Evolutionary conservation across 2,329 filamentous ascomycete species (phyloP).

Genomic region (Xenosphaeropsis pyriputrescens): DNA sequence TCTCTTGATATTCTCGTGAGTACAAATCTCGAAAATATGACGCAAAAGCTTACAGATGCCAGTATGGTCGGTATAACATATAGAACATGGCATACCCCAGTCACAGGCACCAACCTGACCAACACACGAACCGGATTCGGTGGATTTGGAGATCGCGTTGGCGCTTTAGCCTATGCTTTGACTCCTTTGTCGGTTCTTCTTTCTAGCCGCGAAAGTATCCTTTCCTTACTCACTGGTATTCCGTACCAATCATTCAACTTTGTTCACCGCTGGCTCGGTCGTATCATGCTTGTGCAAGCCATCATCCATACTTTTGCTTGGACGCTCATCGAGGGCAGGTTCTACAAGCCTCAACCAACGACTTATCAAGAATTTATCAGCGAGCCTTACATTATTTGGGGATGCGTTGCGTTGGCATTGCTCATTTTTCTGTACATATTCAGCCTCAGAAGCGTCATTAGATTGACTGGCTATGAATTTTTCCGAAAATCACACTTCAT

Average conservation of each 20-base stretch:
- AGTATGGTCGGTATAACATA: constrained; percentile 51
- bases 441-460: constrained; percentile 42
- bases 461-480: constrained; percentile 59
- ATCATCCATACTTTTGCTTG: constrained; percentile 57
- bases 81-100: constrained; percentile 54
- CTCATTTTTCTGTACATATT: constrained; percentile 45
- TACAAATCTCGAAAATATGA: constrained; percentile 1
- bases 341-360: constrained; percentile 59
- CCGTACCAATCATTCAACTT: constrained; percentile 70
- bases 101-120: constrained; percentile 37
- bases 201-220: constrained; percentile 52
- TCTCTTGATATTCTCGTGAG: constrained; percentile 46
- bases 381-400: constrained; percentile 60
- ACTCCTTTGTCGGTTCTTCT: constrained; percentile 57
- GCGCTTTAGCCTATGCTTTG: constrained; percentile 57
- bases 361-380: constrained; percentile 40
- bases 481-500: constrained; percentile 65
- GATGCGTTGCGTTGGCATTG: constrained; percentile 51
- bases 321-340: constrained; percentile 47
- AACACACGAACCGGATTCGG: constrained; percentile 54
- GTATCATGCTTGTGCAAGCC: constrained; percentile 56
- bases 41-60: background rate
- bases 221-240: constrained; percentile 56
- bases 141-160: constrained; percentile 54
- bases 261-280: constrained; percentile 61